Conservation (phyloP, 2,329 filamentous ascomycete species). For the Diaporthe vexans region DNA sequence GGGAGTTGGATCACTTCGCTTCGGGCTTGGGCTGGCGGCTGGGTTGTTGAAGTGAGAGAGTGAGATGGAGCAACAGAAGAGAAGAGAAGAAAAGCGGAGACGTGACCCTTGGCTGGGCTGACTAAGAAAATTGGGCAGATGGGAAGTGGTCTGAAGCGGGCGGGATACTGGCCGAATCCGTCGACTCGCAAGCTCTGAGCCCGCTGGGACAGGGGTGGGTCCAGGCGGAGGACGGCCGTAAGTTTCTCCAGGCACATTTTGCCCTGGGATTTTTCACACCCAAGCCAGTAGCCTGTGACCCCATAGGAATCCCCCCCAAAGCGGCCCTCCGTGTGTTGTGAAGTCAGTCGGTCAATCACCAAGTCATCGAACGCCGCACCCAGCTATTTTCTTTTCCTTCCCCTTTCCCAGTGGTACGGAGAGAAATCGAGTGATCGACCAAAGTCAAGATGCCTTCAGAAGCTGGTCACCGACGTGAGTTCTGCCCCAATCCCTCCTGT, state of each 20-base stretch:
- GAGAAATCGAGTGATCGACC: constrained; percentile 41
- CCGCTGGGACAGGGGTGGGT: neutral
- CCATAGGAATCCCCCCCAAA: constrained; percentile 30
- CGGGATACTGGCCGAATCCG: neutral
- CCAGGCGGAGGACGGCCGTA: constrained; percentile 37
- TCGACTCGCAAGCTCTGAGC: neutral
- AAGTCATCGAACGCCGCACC: constrained; percentile 52
- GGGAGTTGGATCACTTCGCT: neutral
- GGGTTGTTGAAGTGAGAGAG: no score
- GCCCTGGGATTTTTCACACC: constrained; percentile 24
- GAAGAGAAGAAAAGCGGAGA: neutral
- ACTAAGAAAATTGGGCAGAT: neutral
- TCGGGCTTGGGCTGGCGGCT: no score
- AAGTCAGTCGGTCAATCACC: constrained; percentile 45
- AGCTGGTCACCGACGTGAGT: constrained; percentile 91
- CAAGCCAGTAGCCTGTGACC: constrained; percentile 27
- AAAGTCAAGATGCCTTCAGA: constrained; percentile 86
- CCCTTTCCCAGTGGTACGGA: constrained; percentile 52
- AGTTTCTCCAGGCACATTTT: constrained; percentile 36
- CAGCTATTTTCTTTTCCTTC: constrained; percentile 60
- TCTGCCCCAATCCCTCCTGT: constrained; percentile 25
- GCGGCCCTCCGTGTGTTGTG: constrained; percentile 28
- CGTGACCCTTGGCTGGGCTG: neutral
- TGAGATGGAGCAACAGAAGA: neutral
- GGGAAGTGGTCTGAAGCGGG: neutral